These are phyloP conservation scores for Elsinoe australis DNA, from an alignment of 2,329 filamentous ascomycete genomes.

Conservation along the genomic window DNA sequence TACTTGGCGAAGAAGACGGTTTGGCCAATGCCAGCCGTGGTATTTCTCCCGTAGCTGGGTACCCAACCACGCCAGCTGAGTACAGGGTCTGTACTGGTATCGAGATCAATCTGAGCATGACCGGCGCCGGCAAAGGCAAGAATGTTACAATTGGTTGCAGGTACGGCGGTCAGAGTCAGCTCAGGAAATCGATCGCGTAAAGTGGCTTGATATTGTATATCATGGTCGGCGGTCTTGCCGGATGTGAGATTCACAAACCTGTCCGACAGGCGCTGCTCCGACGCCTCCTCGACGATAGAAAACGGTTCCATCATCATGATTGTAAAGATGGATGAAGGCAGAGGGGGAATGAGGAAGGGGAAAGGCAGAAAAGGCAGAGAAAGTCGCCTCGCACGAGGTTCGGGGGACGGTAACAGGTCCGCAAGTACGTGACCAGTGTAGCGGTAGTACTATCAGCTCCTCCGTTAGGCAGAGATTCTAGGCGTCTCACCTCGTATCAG, in stretches of 20 bases:
- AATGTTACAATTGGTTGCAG: slow-evolving; percentile 22
- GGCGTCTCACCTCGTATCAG: too few species aligned
- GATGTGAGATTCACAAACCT: slow-evolving; percentile 31
- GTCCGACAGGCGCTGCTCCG: slow-evolving; percentile 30
- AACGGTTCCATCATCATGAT: slow-evolving; percentile 26
- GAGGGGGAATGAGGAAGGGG: not conserved
- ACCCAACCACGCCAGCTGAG: slow-evolving; percentile 34
- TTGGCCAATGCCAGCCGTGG: slow-evolving; percentile 31
- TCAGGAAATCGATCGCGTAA: slow-evolving; percentile 33
- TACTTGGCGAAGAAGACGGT: slow-evolving; percentile 36
- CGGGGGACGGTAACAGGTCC: not conserved
- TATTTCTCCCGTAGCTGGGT: slow-evolving; percentile 26
- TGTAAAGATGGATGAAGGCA: not conserved
- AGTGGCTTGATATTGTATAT: slow-evolving; percentile 33
- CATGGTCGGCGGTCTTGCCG: slow-evolving; percentile 33
- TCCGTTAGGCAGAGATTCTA: too few species aligned
- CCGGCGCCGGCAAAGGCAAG: slow-evolving; percentile 38
- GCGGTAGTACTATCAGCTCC: too few species aligned
- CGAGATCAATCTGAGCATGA: slow-evolving; percentile 33
- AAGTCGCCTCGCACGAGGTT: not conserved
- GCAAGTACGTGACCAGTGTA: too few species aligned
- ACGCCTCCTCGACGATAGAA: slow-evolving; percentile 27
- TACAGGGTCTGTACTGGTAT: slow-evolving; percentile 33
- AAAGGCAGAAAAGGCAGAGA: not conserved
- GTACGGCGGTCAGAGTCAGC: slow-evolving; percentile 34